These are phyloP conservation scores for Tetrapisispora fleetii DNA, from an alignment of 805 yeast species.

Conservation along the genomic window DNA sequence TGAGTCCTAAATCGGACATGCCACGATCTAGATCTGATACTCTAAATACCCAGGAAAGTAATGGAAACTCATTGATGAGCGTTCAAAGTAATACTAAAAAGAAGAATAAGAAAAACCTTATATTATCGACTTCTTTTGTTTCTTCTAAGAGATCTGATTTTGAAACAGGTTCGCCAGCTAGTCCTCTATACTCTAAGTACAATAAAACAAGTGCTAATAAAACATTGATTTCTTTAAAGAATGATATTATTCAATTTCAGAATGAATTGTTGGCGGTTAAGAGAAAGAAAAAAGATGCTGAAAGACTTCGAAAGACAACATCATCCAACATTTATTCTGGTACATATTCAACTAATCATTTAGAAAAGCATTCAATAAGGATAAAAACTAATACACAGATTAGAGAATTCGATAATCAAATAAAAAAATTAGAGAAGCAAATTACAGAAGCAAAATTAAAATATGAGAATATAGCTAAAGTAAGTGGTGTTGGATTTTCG, in stretches of 20 bases:
- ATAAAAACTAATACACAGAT: conserved; percentile 27
- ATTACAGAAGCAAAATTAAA: conserved; percentile 17
- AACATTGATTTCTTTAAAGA: conserved; percentile 13
- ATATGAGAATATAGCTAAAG: conserved; percentile 12
- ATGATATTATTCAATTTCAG: conserved; percentile 18
- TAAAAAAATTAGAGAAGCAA: conserved; percentile 22
- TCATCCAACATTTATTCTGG: conserved; percentile 26
- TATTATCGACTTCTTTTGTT: conserved; percentile 28
- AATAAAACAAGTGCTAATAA: conserved; percentile 19
- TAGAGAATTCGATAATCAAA: conserved; percentile 23
- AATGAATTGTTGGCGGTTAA: conserved; percentile 14
- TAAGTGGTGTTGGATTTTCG: conserved; percentile 1
- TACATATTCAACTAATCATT: conserved; percentile 28
- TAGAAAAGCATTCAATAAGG: conserved; percentile 28
- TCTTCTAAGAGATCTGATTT: conserved; percentile 22
- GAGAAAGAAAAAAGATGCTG: conserved; percentile 19
- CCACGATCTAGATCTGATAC: conserved; percentile 10
- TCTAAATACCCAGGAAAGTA: conserved; percentile 6
- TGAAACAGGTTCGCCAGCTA: conserved; percentile 20
- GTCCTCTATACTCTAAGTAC: conserved; percentile 19
- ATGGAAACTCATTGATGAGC: conserved; percentile 1
- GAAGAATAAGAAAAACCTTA: conserved; percentile 19
- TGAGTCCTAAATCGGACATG: conserved; percentile 6
- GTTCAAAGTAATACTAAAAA: conserved; percentile 5
- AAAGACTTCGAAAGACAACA: conserved; percentile 20